Conservation (phyloP, 163 green algal genomes). For the Scenedesmus sp. region DNA sequence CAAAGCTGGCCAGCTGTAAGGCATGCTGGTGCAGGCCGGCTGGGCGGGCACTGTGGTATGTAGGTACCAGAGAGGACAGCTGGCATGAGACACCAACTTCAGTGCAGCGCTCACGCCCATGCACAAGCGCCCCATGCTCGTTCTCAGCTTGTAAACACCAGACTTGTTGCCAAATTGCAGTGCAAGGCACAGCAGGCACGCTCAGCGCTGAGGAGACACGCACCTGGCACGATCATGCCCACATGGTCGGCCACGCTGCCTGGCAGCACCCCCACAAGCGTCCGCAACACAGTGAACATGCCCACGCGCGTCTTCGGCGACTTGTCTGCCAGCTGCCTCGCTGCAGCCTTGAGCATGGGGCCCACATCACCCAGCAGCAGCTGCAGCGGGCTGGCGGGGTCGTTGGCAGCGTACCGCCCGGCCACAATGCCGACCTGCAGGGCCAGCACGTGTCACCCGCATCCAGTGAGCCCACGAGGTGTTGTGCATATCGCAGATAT, state of each 20-base stretch:
- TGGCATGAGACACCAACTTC: no score
- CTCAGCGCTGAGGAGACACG: slow-evolving; percentile 52
- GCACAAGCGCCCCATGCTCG: background rate
- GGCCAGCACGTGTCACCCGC: background rate
- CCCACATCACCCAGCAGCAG: slow-evolving; percentile 77
- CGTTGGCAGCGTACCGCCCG: slow-evolving; percentile 47
- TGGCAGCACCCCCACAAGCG: slow-evolving; percentile 80
- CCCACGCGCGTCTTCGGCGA: slow-evolving; percentile 84
- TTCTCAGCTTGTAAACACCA: background rate
- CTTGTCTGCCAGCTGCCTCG: slow-evolving; percentile 82
- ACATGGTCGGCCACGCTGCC: slow-evolving; percentile 66
- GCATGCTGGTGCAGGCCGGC: background rate
- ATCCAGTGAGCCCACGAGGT: background rate
- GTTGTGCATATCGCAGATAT: no score
- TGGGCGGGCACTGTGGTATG: background rate
- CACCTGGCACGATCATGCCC: slow-evolving; percentile 76
- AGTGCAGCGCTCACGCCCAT: background rate
- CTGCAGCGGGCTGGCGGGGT: slow-evolving; percentile 62
- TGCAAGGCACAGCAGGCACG: no score
- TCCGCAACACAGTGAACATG: slow-evolving; percentile 79
- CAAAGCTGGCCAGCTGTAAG: background rate
- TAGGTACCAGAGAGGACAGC: no score
- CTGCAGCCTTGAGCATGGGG: slow-evolving; percentile 71
- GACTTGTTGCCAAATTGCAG: background rate
- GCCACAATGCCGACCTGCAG: slow-evolving; percentile 59